Conservation (phyloP, 1,139 yeast genomes). For the Blastobotrys malaysiensis region DNA sequence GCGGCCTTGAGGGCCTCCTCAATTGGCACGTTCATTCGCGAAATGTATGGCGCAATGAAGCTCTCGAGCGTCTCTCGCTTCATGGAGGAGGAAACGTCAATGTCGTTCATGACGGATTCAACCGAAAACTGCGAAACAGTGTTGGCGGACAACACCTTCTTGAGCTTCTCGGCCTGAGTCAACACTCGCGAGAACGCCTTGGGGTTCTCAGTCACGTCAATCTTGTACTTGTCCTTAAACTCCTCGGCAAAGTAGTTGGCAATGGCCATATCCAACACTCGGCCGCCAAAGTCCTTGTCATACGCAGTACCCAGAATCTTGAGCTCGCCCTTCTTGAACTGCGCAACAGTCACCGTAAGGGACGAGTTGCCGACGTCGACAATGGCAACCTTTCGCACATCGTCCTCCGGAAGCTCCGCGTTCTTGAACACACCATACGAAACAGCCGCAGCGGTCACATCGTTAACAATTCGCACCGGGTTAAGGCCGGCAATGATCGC, state of each 20-base stretch:
- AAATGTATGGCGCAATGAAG: constrained; percentile 74
- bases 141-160: constrained; percentile 96
- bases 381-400: constrained; percentile 84
- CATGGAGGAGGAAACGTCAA: constrained; percentile 87
- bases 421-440: constrained; percentile 97
- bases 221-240: constrained; percentile 86
- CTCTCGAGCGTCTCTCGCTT: constrained; percentile 92
- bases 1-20: constrained; percentile 80
- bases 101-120: constrained; percentile 95
- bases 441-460: constrained; percentile 97
- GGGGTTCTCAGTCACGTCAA: constrained; percentile 83
- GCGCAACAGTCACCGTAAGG: constrained; percentile 83
- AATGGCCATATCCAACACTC: constrained; percentile 90
- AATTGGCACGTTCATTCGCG: constrained; percentile 69
- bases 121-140: constrained; percentile 89
- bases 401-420: constrained; percentile 87
- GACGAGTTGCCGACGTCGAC: constrained; percentile 97
- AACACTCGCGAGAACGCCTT: constrained; percentile 94
- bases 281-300: constrained; percentile 97
- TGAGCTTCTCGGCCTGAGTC: constrained; percentile 85
- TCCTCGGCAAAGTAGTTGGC: constrained; percentile 93
- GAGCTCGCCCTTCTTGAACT: constrained; percentile 94
- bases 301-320: constrained; percentile 87
- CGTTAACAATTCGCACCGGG: constrained; percentile 97
- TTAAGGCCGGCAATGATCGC: constrained; percentile 93